A percentile compares a stretch with the other conserved stretches of the same genome.
These are phyloP conservation scores for Chlorophyllum brunneum DNA, from an alignment of 768 basidiomycete species.

Conservation along the genomic window DNA sequence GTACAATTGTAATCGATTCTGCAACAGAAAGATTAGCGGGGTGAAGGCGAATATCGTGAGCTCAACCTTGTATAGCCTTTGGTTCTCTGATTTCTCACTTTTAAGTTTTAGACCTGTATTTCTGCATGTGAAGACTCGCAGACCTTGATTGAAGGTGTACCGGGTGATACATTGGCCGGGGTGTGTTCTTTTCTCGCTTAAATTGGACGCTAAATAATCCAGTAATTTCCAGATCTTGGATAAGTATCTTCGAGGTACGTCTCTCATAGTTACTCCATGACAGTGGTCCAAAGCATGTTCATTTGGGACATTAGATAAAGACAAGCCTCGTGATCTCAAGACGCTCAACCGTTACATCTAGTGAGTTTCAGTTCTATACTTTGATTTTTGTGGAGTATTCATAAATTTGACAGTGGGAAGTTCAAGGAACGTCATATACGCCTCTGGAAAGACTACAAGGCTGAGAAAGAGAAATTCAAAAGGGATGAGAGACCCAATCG, in stretches of 20 bases:
- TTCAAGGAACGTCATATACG: too few species aligned
- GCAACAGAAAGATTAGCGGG: background rate
- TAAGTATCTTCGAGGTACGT: background rate
- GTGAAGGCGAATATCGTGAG: conserved; percentile 6
- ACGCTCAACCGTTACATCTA: too few species aligned
- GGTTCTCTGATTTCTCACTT: background rate
- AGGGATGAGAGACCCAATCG: too few species aligned
- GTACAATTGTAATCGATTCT: background rate
- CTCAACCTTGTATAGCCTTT: background rate
- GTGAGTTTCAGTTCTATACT: too few species aligned
- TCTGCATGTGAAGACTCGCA: conserved; percentile 15
- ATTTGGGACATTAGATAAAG: too few species aligned
- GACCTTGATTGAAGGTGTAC: background rate
- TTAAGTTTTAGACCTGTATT: conserved; percentile 11
- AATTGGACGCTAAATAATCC: background rate
- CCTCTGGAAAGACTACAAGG: too few species aligned
- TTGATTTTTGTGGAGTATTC: too few species aligned
- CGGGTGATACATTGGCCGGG: background rate
- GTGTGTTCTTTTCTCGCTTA: background rate
- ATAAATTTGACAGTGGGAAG: too few species aligned
- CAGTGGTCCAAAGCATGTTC: too few species aligned
- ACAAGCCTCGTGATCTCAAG: too few species aligned
- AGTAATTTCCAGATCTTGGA: background rate
- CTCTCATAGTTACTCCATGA: too few species aligned
- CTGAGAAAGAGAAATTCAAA: too few species aligned